Conservation (phyloP, 345 rosid species). For the Eucalyptus coolabah region DNA sequence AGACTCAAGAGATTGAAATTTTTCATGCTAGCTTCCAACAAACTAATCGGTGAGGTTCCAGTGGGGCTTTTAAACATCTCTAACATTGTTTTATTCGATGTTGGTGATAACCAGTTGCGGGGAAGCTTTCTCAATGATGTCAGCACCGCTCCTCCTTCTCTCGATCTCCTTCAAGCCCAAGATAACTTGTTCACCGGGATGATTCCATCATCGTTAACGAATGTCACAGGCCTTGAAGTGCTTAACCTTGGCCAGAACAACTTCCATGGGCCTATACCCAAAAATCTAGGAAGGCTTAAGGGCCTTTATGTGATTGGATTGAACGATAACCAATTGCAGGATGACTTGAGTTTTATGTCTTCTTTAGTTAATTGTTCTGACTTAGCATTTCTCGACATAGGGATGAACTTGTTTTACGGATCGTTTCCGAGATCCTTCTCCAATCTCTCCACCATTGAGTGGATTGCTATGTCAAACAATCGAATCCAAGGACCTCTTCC, state of each 20-base stretch:
- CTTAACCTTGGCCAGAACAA: accelerated
- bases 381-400: no score
- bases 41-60: not conserved
- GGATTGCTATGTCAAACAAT: accelerated
- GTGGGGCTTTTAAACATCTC: not conserved
- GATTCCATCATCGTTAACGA: not conserved
- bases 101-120: accelerated
- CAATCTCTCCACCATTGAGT: not conserved
- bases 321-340: accelerated
- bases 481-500: not conserved
- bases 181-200: not conserved
- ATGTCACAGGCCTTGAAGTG: accelerated
- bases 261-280: not conserved
- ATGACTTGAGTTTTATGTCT: no score
- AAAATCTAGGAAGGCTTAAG: not conserved
- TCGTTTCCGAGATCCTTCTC: not conserved
- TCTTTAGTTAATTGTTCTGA: no score
- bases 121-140: not conserved
- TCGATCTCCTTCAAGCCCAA: accelerated
- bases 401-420: not conserved
- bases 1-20: not conserved
- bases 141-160: not conserved
- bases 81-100: accelerated
- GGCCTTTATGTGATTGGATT: accelerated
- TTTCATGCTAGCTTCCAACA: accelerated